These are phyloP conservation scores for Spinellus fusiger DNA, from an alignment of 192 early-diverging fungal species.

Conservation along the genomic window DNA sequence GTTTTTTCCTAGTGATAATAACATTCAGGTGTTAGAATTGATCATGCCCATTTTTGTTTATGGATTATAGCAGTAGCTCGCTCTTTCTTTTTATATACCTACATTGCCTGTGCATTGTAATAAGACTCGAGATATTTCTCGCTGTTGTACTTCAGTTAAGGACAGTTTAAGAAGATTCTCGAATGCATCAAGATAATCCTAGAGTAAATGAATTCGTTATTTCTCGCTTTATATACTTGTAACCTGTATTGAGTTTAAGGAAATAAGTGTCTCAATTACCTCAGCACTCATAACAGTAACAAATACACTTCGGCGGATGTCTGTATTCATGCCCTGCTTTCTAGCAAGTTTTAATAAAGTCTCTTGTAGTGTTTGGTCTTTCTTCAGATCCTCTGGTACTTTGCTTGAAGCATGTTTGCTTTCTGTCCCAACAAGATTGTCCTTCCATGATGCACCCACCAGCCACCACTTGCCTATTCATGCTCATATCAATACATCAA, in stretches of 20 bases:
- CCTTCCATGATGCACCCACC: slow-evolving; percentile 90
- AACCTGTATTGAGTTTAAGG: not conserved
- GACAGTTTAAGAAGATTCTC: slow-evolving; percentile 78
- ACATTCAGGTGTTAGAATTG: not conserved
- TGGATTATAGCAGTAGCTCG: not conserved
- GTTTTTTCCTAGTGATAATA: slow-evolving; percentile 57
- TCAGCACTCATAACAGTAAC: slow-evolving; percentile 87
- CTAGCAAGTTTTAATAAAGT: slow-evolving; percentile 74
- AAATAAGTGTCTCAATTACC: no score
- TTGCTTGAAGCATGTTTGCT: slow-evolving; percentile 28
- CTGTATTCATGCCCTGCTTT: slow-evolving; percentile 95
- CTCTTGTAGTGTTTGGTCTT: slow-evolving; percentile 39
- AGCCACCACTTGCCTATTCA: slow-evolving; percentile 90
- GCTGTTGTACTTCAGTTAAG: slow-evolving; percentile 87
- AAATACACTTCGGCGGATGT: slow-evolving; percentile 88
- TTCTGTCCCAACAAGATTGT: slow-evolving; percentile 53
- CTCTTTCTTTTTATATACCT: slow-evolving; percentile 16
- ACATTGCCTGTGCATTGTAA: slow-evolving; percentile 84
- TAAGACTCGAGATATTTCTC: slow-evolving; percentile 90
- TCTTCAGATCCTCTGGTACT: slow-evolving; percentile 35
- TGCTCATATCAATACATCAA: not conserved
- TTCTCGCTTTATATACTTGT: not conserved
- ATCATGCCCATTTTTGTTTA: not conserved
- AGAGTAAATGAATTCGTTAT: not conserved
- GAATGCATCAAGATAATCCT: slow-evolving; percentile 91